These are phyloP conservation scores for Cladophialophora immunda DNA, from an alignment of 2,329 filamentous ascomycete species.

Conservation along the genomic window DNA sequence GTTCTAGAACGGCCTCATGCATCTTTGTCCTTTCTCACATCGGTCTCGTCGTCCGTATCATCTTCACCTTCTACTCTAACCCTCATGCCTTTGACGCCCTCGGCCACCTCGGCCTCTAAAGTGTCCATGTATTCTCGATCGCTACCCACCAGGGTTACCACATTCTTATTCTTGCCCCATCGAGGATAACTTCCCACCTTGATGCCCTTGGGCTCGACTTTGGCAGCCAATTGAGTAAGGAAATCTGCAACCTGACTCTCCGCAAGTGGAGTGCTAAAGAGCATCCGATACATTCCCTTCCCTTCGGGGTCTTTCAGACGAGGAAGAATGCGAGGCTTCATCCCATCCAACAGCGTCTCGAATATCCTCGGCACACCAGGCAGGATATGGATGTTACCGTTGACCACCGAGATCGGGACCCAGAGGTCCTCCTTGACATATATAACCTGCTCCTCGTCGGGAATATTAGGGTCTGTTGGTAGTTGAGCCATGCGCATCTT, in stretches of 20 bases:
- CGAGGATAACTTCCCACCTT: slow-evolving; percentile 96
- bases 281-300: slow-evolving; percentile 78
- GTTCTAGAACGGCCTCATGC: slow-evolving; percentile 20
- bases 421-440: slow-evolving; percentile 84
- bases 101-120: slow-evolving; percentile 78
- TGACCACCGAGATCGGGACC: slow-evolving; percentile 89
- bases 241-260: slow-evolving; percentile 88
- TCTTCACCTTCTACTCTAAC: slow-evolving; percentile 76
- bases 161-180: slow-evolving; percentile 88
- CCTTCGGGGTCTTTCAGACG: slow-evolving; percentile 80
- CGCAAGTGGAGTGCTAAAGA: slow-evolving; percentile 86
- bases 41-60: slow-evolving; percentile 55
- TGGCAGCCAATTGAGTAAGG: slow-evolving; percentile 78
- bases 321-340: slow-evolving; percentile 76
- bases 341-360: slow-evolving; percentile 76
- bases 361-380: slow-evolving; percentile 90
- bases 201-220: slow-evolving; percentile 77
- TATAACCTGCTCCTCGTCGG: slow-evolving; percentile 75
- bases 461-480: slow-evolving; percentile 74
- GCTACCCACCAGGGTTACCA: slow-evolving; percentile 83
- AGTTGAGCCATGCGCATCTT: slow-evolving; percentile 91
- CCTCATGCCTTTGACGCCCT: slow-evolving; percentile 76
- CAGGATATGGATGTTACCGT: slow-evolving; percentile 91
- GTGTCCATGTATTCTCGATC: slow-evolving; percentile 81
- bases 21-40: slow-evolving; percentile 38